Evolutionary conservation across 1,284 basidiomycete genomes (phyloP), one percentile per base, ranked within the genome.

Genomic region (Moesziomyces globuligerus): DNA sequence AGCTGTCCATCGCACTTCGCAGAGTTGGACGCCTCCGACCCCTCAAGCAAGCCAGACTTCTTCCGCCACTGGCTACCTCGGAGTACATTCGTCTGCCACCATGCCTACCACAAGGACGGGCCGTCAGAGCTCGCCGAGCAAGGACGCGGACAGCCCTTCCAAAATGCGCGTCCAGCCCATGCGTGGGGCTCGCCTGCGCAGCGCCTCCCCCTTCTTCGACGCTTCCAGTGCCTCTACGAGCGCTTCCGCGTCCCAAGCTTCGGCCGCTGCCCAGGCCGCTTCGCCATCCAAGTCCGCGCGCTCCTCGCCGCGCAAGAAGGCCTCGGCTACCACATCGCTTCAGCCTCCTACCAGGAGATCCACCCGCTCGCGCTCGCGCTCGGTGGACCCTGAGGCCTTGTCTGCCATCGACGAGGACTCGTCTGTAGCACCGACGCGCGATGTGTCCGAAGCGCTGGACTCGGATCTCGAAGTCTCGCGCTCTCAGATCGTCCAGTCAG

Each of bases 71-170:
- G n/a, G n/a, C n/a, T n/a, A n/a, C n/a, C n/a, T n/a, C n/a, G n/a
- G n/a, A n/a, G n/a, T 46, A 18, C 6, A 13, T 17, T 20, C n/a
- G 28, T 20, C 5, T 26, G 23, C 26, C 36, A 65, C 2, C 20
- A 70, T 71, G 68, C 68, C 68, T 23, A 34, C 41, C 29, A 71
- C 57, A 39, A 49, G 61, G 39, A 57, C 53, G 38, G 68, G 68
- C 7, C 57, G 61, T 26, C 61, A 66, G 54, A 58, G 57, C 57
- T 71, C 68, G 37, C 68, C 68, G 28, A 45, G 29, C 57, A 71
- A 66, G 53, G 51, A 45, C 3, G 38, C 39, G 5, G 56, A 56
- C 4, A 65, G 67, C 21, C 61, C 67, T 15, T 56, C 60, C 52
- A 70, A 65, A 52, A 46, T 40, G n/a, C 67, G 56, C 39, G 49